Percentiles rank a stretch among this genome's conserved stretches.
Evolutionary conservation across 148 eudicot species (phyloP).

Genomic region (Rhododendron williamsianum): DNA sequence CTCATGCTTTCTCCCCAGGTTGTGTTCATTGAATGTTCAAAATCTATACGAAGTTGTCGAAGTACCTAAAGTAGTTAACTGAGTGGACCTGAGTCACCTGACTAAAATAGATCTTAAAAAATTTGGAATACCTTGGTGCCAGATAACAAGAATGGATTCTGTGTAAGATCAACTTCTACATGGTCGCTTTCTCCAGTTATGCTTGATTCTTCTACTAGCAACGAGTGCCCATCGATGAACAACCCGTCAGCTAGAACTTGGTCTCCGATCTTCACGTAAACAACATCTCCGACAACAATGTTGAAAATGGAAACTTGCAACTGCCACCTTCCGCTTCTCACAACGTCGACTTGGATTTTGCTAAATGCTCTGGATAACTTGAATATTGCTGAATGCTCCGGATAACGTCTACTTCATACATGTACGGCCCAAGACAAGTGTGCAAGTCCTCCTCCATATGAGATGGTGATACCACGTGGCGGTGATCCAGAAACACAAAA

Average conservation of each 20-base stretch:
- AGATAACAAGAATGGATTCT: constrained; percentile 7
- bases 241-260: constrained; percentile 12
- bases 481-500: no score
- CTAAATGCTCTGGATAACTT: background rate
- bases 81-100: no score
- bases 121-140: background rate
- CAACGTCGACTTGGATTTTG: background rate
- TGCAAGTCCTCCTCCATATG: no score
- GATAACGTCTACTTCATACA: no score
- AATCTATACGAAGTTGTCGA: no score
- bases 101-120: background rate
- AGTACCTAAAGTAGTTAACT: no score
- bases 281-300: background rate
- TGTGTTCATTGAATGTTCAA: no score
- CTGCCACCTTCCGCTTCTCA: background rate
- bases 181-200: constrained; percentile 11
- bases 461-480: no score
- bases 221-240: background rate
- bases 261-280: constrained; percentile 5
- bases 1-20: no score
- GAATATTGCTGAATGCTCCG: no score
- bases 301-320: constrained; percentile 6
- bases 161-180: background rate
- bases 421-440: no score
- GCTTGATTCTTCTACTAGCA: constrained; percentile 8